Evolutionary conservation across 2,329 filamentous ascomycete genomes (phyloP).

Genomic region (Blumeriella jaapii): DNA sequence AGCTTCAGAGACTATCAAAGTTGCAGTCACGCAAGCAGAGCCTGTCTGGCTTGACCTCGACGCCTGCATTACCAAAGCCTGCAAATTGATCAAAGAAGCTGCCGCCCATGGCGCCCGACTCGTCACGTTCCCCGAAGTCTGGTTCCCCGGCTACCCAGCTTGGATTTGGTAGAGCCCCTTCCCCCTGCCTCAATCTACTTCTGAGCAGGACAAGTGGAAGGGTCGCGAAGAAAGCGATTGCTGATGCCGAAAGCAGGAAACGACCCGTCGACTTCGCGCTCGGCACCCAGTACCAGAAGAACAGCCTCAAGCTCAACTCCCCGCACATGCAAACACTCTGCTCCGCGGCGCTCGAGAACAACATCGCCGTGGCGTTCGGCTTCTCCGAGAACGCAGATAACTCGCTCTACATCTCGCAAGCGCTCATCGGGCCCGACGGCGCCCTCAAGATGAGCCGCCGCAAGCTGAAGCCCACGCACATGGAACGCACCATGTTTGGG

Average conservation of each 20-base stretch:
- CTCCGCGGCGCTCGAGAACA: conserved; percentile 31
- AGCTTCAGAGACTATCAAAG: conserved; percentile 16
- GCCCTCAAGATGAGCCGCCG: conserved; percentile 41
- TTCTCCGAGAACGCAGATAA: conserved; percentile 37
- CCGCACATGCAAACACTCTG: conserved; percentile 34
- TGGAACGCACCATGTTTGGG: conserved; percentile 43
- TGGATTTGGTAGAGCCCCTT: conserved; percentile 28
- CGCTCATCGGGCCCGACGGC: conserved; percentile 38
- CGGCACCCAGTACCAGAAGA: conserved; percentile 29
- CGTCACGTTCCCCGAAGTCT: conserved; percentile 42
- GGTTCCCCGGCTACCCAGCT: conserved; percentile 43
- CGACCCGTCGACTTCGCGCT: conserved; percentile 15
- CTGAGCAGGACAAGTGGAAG: too few relatives aligned
- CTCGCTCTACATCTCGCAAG: conserved; percentile 37
- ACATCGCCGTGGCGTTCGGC: conserved; percentile 36
- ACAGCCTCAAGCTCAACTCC: conserved; percentile 32
- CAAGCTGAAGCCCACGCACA: conserved; percentile 46
- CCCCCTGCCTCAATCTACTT: too few relatives aligned
- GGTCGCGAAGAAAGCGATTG: too few relatives aligned
- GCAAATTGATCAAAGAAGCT: conserved; percentile 43
- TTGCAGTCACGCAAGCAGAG: conserved; percentile 46
- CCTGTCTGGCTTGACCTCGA: conserved; percentile 49
- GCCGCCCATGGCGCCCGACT: conserved; percentile 41
- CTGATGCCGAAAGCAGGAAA: too few relatives aligned
- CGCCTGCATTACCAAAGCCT: conserved; percentile 43